phyloP scores from a whole-genome alignment of 495 filamentous ascomycete genomes.

The Penicillium paxilli region DNA sequence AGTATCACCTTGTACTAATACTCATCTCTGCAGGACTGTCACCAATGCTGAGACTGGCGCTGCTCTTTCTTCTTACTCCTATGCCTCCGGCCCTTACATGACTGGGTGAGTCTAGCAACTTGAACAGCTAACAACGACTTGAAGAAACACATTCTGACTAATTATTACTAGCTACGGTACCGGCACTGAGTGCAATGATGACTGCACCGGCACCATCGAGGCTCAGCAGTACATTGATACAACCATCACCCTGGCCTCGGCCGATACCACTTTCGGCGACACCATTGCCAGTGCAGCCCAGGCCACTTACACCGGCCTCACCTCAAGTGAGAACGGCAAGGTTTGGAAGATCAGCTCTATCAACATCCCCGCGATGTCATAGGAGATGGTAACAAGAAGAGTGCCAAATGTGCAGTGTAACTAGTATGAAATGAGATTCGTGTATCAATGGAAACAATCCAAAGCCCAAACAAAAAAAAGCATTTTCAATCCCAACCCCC shows the following conservation, averaged over 20 bases:
- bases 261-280: constrained; percentile 33
- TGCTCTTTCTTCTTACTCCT: constrained; percentile 28
- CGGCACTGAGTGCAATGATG: constrained; percentile 35
- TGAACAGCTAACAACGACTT: not conserved
- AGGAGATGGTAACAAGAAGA: not conserved
- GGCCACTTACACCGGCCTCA: constrained; percentile 30
- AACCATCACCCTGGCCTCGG: constrained; percentile 30
- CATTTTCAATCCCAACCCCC: not conserved
- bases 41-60: constrained; percentile 34
- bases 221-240: constrained; percentile 37
- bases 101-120: constrained; percentile 23
- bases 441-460: not conserved
- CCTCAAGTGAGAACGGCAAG: constrained; percentile 31
- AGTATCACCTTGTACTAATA: no score
- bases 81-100: constrained; percentile 36
- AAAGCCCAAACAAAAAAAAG: not conserved
- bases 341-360: constrained; percentile 36
- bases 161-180: constrained; percentile 31
- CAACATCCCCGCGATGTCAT: constrained; percentile 32
- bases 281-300: constrained; percentile 31
- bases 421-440: no score
- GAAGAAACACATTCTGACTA: not conserved
- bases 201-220: constrained; percentile 35
- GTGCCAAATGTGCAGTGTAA: no score
- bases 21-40: constrained; percentile 23